Evolutionary conservation across 208 protist species (phyloP).

Genomic region (Tritrichomonas musculus): DNA sequence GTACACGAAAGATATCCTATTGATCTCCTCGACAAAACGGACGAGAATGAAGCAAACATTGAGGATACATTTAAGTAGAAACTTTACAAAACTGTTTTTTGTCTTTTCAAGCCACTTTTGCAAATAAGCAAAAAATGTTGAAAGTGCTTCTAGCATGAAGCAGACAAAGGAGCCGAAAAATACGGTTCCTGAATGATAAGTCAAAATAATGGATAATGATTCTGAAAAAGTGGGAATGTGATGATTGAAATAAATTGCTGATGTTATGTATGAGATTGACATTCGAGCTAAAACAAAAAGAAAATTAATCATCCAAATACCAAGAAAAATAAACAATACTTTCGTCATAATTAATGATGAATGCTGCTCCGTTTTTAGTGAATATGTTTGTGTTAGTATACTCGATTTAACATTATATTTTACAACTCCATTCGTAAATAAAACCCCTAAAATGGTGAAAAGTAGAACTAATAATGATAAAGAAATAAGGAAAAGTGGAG

Average conservation of each 20-base stretch:
- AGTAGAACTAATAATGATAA: background rate
- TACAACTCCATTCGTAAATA: background rate
- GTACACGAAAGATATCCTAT: background rate
- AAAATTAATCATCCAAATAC: background rate
- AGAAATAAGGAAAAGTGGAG: background rate
- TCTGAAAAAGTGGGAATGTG: background rate
- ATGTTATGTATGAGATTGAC: background rate
- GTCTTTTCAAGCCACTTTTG: background rate
- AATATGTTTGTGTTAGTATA: no score
- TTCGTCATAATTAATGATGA: background rate
- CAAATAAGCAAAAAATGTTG: background rate
- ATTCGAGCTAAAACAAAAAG: background rate
- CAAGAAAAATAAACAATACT: background rate
- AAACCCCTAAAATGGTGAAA: background rate
- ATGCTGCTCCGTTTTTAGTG: background rate
- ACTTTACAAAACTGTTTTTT: background rate
- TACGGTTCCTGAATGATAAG: slow-evolving; percentile 9
- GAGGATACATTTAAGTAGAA: background rate
- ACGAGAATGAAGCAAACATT: background rate
- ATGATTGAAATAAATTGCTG: background rate
- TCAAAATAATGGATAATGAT: background rate
- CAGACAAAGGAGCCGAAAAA: background rate
- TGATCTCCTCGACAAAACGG: background rate
- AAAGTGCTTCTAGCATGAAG: background rate
- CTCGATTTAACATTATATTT: no score